These are phyloP conservation scores for Eleusine indica DNA, from an alignment of 176 grass and related monocot genomes.

Conservation along the genomic window DNA sequence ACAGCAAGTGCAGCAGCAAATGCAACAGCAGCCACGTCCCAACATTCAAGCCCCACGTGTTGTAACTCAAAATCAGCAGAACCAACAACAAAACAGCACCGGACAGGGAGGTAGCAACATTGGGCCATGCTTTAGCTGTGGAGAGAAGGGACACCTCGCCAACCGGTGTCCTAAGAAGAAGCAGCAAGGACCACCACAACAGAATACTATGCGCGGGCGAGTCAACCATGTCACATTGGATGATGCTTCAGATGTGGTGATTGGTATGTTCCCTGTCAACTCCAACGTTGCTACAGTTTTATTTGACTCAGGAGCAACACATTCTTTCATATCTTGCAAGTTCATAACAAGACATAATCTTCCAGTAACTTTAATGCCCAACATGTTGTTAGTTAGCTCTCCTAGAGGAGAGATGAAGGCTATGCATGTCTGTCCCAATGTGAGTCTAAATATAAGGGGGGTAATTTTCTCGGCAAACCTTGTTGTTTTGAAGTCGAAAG, in stretches of 20 bases:
- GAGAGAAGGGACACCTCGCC: background rate
- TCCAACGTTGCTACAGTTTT: background rate
- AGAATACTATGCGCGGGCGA: background rate
- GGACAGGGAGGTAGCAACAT: background rate
- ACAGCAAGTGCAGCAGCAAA: background rate
- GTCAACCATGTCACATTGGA: background rate
- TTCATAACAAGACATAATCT: background rate
- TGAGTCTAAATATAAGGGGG: background rate
- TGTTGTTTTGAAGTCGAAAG: no score
- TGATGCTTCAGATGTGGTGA: background rate
- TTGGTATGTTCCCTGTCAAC: background rate
- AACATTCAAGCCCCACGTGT: background rate
- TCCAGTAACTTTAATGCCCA: background rate
- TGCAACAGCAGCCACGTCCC: background rate
- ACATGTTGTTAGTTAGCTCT: background rate
- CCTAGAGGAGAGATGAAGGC: background rate
- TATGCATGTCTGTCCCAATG: background rate
- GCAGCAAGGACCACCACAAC: background rate
- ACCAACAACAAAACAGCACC: background rate
- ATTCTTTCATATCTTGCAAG: background rate
- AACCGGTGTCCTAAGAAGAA: background rate
- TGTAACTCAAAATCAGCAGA: background rate
- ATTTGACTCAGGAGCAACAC: background rate
- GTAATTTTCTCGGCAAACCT: background rate
- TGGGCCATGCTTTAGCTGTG: background rate